These are phyloP conservation scores for Coniochaeta ligniaria DNA, from an alignment of 2,329 filamentous ascomycete species.

Conservation along the genomic window DNA sequence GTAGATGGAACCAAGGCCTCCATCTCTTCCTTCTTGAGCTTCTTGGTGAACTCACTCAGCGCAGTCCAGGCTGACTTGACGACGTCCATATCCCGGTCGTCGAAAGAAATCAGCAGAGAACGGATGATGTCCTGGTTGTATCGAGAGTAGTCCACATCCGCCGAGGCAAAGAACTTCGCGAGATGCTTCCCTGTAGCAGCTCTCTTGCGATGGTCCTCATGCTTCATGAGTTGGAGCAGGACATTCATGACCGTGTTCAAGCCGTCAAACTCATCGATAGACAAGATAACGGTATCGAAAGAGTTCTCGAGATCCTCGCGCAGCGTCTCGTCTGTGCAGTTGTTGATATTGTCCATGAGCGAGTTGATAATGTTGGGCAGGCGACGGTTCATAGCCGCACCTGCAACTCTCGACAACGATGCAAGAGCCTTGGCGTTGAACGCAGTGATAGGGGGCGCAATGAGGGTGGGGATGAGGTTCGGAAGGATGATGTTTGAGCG, in stretches of 20 bases:
- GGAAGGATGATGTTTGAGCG: slow-evolving; percentile 94
- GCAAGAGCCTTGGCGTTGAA: slow-evolving; percentile 95
- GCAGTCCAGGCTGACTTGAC: slow-evolving; percentile 88
- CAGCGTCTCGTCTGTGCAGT: slow-evolving; percentile 66
- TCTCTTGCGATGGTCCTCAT: slow-evolving; percentile 84
- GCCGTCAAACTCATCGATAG: slow-evolving; percentile 93
- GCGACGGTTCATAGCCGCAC: slow-evolving; percentile 82
- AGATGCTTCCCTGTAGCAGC: slow-evolving; percentile 73
- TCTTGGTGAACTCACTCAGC: slow-evolving; percentile 79
- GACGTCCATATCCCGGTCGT: slow-evolving; percentile 74
- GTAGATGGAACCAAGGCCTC: slow-evolving; percentile 84
- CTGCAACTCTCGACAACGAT: slow-evolving; percentile 86
- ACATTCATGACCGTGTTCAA: slow-evolving; percentile 95
- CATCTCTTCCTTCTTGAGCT: slow-evolving; percentile 95
- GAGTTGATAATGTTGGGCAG: slow-evolving; percentile 87
- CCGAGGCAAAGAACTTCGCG: slow-evolving; percentile 74
- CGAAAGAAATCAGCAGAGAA: slow-evolving; percentile 83
- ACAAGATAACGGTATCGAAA: slow-evolving; percentile 84
- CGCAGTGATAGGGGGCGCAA: slow-evolving; percentile 79
- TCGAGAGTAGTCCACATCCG: slow-evolving; percentile 82
- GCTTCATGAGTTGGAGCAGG: slow-evolving; percentile 78
- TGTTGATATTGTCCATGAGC: slow-evolving; percentile 87
- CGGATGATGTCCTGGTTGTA: slow-evolving; percentile 96
- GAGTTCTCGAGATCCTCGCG: slow-evolving; percentile 67
- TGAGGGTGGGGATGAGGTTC: slow-evolving; percentile 88